Evolutionary conservation across 441 rosid species (phyloP), one percentile per base, ranked within the genome.

Genomic region (Macaranga tanarius): DNA sequence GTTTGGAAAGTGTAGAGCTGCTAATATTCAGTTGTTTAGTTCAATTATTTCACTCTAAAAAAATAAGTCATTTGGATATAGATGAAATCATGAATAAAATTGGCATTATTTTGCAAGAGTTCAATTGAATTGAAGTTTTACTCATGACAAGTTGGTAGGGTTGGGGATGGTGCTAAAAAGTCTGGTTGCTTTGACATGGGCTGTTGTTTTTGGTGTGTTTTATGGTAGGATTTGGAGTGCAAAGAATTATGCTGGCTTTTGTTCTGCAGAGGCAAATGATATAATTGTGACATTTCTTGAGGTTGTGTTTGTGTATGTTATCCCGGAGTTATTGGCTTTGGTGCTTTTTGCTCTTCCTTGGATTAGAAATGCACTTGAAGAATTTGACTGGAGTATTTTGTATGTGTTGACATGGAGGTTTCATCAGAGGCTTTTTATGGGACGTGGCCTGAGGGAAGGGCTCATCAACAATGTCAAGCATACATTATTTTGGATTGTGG

Each of bases 371-470:
- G 87, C 84, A 26, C 79, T 92, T 40, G 99, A 94, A 80, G 86
- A 80, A 76, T 79, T 83, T 56, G 85, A 94, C 63, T 93, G 94
- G 95, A 93, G 85, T 78, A 84, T 91, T 68, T 87, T 91, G 79
- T 77, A 85, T 67, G 63, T 83, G 69, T 56, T 90, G 57, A 78
- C 90, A 17, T 93, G 98, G 98, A 91, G 98, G 98, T 93, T 91
- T 76, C 97, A 91, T 79, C 85, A 91, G 15, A 86, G 87, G 78
- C 88, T 85, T 70, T 93, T 86, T 62, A 92, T 93, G 72, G 98
- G 97, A 64, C 90, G 92, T 69, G 98, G 92, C 63, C 80, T 93
- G 83, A 85, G 93, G 79, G 97, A 91, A 79, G 97, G 98, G 77
- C 82, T 87, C 68, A 77, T 85, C 76, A 96, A 91, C 76, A 93